Conservation (phyloP, 345 rosid genomes). For the Rhizophora apiculata region DNA sequence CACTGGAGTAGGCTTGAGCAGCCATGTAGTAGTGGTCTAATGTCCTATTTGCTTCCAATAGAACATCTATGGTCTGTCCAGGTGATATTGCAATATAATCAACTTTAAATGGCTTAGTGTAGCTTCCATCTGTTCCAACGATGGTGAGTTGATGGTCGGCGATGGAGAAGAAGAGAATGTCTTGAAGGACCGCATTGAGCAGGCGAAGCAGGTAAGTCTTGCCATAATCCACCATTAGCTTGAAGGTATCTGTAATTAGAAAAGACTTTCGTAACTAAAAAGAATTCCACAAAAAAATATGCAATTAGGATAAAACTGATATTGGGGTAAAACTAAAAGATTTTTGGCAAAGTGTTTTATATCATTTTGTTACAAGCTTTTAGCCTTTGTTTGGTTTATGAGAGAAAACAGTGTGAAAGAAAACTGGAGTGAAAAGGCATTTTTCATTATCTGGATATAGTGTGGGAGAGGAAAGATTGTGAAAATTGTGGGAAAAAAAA, state of each 20-base stretch:
- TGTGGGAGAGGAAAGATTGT: no score
- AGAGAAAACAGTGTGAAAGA: no score
- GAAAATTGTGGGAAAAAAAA: no score
- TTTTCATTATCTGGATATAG: no score
- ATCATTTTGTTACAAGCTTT: no score
- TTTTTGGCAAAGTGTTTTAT: no score
- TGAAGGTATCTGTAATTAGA: background rate
- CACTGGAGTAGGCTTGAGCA: constrained; percentile 37
- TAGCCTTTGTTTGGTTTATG: no score
- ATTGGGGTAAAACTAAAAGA: no score
- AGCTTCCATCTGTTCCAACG: constrained; percentile 31
- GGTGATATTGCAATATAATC: constrained; percentile 47
- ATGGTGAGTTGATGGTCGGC: constrained; percentile 35
- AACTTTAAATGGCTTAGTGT: constrained; percentile 8
- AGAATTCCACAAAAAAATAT: no score
- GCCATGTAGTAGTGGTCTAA: constrained; percentile 48
- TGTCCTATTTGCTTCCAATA: constrained; percentile 45
- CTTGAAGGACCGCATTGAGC: constrained; percentile 33
- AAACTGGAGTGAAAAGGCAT: no score
- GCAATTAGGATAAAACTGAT: no score
- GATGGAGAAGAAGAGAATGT: constrained; percentile 30
- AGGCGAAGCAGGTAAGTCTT: constrained; percentile 39
- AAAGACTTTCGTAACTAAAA: background rate
- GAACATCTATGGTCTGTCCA: constrained; percentile 52
- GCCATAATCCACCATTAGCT: background rate